Base-by-base conservation (phyloP, 441 rosid species). In the Croton laevigatus region DNA sequence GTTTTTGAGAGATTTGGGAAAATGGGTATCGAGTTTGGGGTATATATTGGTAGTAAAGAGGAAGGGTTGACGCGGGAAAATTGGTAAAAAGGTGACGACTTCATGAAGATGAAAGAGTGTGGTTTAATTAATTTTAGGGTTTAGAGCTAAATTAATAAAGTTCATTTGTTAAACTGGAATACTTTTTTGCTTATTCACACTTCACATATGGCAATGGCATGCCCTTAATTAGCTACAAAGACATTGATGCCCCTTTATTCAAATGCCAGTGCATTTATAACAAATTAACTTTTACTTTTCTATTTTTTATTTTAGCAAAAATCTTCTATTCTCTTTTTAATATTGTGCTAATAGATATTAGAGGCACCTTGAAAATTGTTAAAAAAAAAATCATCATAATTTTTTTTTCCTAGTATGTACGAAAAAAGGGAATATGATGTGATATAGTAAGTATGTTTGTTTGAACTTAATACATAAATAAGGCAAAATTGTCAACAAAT, bases 31-130 rank as follows among this genome's bases (percentile, higher is more conserved):
- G 48, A 51, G 71, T 84, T 68, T 73, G 51, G 72, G 79, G 61
- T 51, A 81, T 86, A 83, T 84, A 88, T 76, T 37, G 75, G 74
- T 75, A 59, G 23, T 34, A 0, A 23, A 52, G 4, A 27, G 45
- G 62, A 12, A 36, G 80, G 72, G 88, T 87, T 92, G 97, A 92
- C 92, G 79, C 83, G 77, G 65, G 80, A 82, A 79, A 71, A 62
- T 70, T 64, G 86, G 84, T 69, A 69, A 81, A 87, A 73, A 9
- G 73, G 76, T 66, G 63, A 40, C 34, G 62, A 69, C 46, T 73
- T 48, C 72, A 67, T 65, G 83, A 74, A 69, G n/a, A 80, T 80
- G 69, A 53, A 68, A 49, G 83, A 84, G 85, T 86, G 70, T 65
- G 74, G 57, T 84, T 49, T 45, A 78, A 76, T 49, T 45, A 78